Conservation (phyloP, 148 eudicot species). For the Polygonum aviculare region DNA sequence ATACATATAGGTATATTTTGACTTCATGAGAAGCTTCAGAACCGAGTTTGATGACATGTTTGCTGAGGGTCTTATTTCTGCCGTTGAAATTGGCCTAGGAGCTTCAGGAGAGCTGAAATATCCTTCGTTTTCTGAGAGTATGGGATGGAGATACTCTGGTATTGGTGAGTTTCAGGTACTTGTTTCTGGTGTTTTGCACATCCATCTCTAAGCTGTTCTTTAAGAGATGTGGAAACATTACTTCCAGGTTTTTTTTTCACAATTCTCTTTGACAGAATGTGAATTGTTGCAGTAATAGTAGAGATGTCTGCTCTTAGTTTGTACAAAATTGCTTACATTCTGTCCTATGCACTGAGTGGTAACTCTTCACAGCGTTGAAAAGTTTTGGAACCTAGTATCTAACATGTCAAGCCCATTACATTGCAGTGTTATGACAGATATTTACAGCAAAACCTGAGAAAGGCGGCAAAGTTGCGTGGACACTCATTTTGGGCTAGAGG, state of each 20-base stretch:
- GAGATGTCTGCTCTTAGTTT: neutral
- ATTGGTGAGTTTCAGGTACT: conserved; percentile 84
- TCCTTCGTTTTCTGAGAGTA: conserved; percentile 51
- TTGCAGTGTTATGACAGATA: conserved; percentile 66
- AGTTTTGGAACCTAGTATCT: neutral
- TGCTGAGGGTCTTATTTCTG: conserved; percentile 37
- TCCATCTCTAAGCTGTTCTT: neutral
- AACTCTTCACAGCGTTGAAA: neutral
- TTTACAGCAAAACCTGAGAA: conserved; percentile 41
- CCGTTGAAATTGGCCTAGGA: conserved; percentile 58
- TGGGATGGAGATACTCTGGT: conserved; percentile 73
- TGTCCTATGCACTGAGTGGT: neutral
- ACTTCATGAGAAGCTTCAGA: conserved; percentile 71
- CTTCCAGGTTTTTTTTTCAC: no score
- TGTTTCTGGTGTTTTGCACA: conserved; percentile 8
- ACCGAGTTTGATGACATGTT: conserved; percentile 50
- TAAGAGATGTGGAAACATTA: neutral
- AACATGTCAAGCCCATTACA: conserved; percentile 7
- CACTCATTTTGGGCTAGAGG: conserved; percentile 58
- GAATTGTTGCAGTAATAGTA: neutral
- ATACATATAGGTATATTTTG: conserved; percentile 49
- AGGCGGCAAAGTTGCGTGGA: conserved; percentile 58
- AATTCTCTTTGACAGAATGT: neutral
- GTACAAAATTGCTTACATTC: conserved; percentile 1
- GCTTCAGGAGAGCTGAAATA: conserved; percentile 59